These are phyloP conservation scores for Candida insectalens DNA, from an alignment of 805 yeast species.

Conservation along the genomic window DNA sequence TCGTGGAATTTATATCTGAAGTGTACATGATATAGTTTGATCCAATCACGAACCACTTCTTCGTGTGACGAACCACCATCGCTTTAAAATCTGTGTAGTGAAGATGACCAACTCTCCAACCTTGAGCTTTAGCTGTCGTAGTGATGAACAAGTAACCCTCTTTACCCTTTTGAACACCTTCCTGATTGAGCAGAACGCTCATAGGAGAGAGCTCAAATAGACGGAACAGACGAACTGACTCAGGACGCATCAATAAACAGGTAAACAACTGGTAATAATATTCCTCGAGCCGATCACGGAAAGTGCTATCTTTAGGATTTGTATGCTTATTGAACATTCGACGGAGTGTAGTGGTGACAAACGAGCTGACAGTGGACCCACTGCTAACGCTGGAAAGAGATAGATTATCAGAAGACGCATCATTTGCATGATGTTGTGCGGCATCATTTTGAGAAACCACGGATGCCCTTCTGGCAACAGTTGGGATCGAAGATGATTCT, in stretches of 20 bases:
- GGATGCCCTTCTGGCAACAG: not conserved
- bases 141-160: conserved; percentile 80
- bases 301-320: not conserved
- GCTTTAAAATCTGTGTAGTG: conserved; percentile 68
- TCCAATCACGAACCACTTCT: conserved; percentile 86
- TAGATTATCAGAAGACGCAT: not conserved
- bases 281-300: conserved; percentile 40
- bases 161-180: conserved; percentile 73
- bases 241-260: conserved; percentile 61
- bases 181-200: conserved; percentile 74
- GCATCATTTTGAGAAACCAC: not conserved
- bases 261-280: conserved; percentile 58
- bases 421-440: not conserved
- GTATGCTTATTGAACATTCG: conserved; percentile 5
- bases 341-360: not conserved
- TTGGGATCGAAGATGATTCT: not conserved
- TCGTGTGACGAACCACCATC: conserved; percentile 84
- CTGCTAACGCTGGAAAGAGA: not conserved
- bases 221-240: conserved; percentile 72
- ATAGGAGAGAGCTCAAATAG: conserved; percentile 88
- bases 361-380: not conserved
- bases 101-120: conserved; percentile 93
- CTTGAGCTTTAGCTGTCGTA: conserved; percentile 79
- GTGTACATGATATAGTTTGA: conserved; percentile 81
- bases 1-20: conserved; percentile 75